phyloP scores from a whole-genome alignment of 192 early-diverging fungal genomes.

The Podila minutissima region DNA sequence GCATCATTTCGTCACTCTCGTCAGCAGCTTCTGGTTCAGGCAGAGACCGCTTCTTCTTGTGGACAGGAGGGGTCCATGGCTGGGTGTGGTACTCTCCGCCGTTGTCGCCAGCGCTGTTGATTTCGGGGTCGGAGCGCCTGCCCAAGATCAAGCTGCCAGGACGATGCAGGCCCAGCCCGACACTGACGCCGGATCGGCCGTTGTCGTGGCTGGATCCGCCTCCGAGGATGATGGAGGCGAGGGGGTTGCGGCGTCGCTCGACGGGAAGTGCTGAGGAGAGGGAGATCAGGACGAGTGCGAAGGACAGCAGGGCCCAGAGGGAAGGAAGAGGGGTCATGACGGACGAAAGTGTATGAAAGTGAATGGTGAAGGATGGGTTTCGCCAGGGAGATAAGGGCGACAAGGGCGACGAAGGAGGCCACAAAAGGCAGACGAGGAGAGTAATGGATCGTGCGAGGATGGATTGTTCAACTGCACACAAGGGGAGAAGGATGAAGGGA shows the following conservation, averaged over 20 bases:
- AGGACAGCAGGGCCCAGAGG: not conserved
- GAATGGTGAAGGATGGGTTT: too few relatives aligned
- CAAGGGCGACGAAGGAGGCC: too few relatives aligned
- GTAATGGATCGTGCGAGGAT: too few relatives aligned
- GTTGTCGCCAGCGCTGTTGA: too few relatives aligned
- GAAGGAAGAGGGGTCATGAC: not conserved
- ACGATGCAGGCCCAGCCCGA: not conserved
- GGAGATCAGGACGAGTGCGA: not conserved
- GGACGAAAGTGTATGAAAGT: too few relatives aligned
- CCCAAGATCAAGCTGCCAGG: not conserved
- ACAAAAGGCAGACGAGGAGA: too few relatives aligned
- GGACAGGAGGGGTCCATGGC: not conserved
- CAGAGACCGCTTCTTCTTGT: not conserved
- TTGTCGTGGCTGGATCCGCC: not conserved
- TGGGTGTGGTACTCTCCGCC: not conserved
- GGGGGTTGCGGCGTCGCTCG: constrained; percentile 3
- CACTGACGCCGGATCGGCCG: not conserved
- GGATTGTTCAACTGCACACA: too few relatives aligned
- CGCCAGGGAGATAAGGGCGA: too few relatives aligned
- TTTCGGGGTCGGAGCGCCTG: not conserved
- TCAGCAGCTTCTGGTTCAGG: not conserved
- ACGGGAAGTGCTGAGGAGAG: not conserved
- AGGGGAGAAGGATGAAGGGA: not conserved
- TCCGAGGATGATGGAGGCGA: constrained; percentile 2
- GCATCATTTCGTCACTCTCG: not conserved